A percentile compares a stretch with the other conserved stretches of the same genome.
Conservation (phyloP, 1,284 basidiomycete species). For the Rhizopogon hawkerae region DNA sequence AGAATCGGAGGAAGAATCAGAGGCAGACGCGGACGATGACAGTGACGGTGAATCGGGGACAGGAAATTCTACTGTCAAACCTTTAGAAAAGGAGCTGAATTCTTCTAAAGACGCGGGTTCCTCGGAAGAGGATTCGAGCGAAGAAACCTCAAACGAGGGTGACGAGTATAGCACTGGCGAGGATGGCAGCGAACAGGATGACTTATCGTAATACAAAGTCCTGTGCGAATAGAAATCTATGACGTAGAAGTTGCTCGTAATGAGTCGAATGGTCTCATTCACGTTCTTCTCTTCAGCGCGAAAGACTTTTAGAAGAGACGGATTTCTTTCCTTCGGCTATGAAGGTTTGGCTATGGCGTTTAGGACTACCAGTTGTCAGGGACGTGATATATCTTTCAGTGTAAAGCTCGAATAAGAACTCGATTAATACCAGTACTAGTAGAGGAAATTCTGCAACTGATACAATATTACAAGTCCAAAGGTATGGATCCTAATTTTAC, state of each 20-base stretch:
- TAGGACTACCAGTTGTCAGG: too few relatives aligned
- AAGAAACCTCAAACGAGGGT: slow-evolving; percentile 9
- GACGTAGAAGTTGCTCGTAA: background rate
- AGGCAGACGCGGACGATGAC: slow-evolving; percentile 15
- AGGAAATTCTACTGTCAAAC: background rate
- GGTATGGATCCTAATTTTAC: background rate
- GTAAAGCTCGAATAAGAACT: background rate
- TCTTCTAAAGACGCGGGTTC: slow-evolving; percentile 12
- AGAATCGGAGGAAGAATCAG: slow-evolving; percentile 26
- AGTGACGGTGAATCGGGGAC: background rate
- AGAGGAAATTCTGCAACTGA: background rate
- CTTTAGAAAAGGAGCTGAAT: background rate
- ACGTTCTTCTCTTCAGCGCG: background rate
- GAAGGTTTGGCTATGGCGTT: too few relatives aligned
- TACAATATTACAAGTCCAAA: background rate
- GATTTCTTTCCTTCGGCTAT: too few relatives aligned
- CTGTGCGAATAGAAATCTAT: background rate
- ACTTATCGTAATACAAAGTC: background rate
- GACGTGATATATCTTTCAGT: too few relatives aligned
- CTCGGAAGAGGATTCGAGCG: slow-evolving; percentile 20
- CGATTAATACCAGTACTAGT: too few relatives aligned
- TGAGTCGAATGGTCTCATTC: background rate
- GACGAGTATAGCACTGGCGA: slow-evolving; percentile 15
- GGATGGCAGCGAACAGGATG: slow-evolving; percentile 12
- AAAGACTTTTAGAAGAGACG: too few relatives aligned